phyloP scores from a whole-genome alignment of 2,329 filamentous ascomycete species.

The Ophiostoma tasmaniense region DNA sequence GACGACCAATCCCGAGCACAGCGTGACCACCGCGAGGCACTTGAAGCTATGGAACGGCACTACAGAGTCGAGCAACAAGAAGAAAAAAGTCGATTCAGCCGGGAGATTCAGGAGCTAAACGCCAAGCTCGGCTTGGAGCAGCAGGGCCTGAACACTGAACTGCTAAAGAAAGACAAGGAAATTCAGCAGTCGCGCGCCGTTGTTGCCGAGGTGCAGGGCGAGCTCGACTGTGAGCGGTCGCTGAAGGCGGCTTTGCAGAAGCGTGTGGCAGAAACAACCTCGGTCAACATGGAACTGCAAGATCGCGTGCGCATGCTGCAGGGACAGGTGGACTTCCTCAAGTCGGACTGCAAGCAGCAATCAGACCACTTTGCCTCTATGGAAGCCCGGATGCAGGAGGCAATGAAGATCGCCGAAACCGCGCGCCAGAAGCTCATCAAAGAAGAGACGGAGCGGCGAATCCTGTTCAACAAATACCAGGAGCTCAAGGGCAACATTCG shows the following conservation, averaged over 20 bases:
- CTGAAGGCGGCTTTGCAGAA: slow-evolving; percentile 47
- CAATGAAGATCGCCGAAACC: slow-evolving; percentile 57
- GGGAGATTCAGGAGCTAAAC: slow-evolving; percentile 59
- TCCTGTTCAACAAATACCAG: slow-evolving; percentile 95
- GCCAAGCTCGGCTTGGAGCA: slow-evolving; percentile 43
- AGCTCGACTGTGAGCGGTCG: slow-evolving; percentile 54
- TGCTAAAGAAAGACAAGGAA: slow-evolving; percentile 48
- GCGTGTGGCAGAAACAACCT: slow-evolving; percentile 49
- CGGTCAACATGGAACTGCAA: slow-evolving; percentile 60
- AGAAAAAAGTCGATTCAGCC: slow-evolving; percentile 47
- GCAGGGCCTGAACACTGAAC: slow-evolving; percentile 39
- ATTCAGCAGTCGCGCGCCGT: slow-evolving; percentile 40
- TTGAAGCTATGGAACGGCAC: slow-evolving; percentile 55
- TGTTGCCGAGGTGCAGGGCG: slow-evolving; percentile 38
- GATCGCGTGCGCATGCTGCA: slow-evolving; percentile 66
- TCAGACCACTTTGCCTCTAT: slow-evolving; percentile 77
- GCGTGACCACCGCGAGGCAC: slow-evolving; percentile 57
- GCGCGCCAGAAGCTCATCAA: slow-evolving; percentile 76
- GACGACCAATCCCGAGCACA: slow-evolving; percentile 50
- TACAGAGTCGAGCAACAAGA: slow-evolving; percentile 58
- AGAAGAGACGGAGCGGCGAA: slow-evolving; percentile 82
- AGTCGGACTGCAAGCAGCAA: slow-evolving; percentile 82
- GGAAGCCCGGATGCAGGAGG: slow-evolving; percentile 71
- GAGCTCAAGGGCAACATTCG: slow-evolving; percentile 97
- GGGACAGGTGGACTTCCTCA: slow-evolving; percentile 79